Percentiles rank a stretch among this genome's conserved stretches.
Conservation (phyloP, 768 basidiomycete genomes). For the Calocera viscosa region DNA sequence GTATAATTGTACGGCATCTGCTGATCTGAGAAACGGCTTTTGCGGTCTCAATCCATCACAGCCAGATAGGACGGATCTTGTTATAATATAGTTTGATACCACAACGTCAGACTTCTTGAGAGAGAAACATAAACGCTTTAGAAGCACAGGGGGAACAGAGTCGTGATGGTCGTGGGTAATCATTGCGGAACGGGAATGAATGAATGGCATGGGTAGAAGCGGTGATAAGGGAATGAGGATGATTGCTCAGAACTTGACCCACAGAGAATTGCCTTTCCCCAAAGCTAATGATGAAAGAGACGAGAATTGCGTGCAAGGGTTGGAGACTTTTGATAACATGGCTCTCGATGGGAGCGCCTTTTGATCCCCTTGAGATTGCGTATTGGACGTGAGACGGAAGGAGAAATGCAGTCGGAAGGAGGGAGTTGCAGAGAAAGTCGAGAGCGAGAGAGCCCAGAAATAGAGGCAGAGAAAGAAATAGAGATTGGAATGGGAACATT, state of each 20-base stretch:
- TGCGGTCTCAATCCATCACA: too few relatives aligned
- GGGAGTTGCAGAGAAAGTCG: background rate
- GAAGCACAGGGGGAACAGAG: background rate
- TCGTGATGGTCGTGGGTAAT: constrained; percentile 2
- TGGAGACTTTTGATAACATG: background rate
- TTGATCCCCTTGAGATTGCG: background rate
- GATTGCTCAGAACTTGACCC: background rate
- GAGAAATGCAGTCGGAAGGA: background rate
- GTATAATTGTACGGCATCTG: too few relatives aligned
- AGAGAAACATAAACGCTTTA: background rate
- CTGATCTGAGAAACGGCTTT: too few relatives aligned
- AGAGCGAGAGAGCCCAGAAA: background rate
- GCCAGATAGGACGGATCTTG: background rate
- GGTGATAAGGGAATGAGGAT: background rate
- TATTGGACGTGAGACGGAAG: background rate
- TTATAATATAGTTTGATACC: background rate
- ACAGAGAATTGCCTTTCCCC: background rate
- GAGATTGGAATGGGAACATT: background rate
- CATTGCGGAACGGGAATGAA: constrained; percentile 5
- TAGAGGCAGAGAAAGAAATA: background rate
- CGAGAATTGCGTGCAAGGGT: background rate
- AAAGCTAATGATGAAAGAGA: background rate
- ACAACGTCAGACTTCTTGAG: too few relatives aligned
- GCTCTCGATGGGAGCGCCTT: background rate
- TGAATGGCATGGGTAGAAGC: background rate